Conservation (phyloP, 306 rosid genomes). For the Carpinus viminea region DNA sequence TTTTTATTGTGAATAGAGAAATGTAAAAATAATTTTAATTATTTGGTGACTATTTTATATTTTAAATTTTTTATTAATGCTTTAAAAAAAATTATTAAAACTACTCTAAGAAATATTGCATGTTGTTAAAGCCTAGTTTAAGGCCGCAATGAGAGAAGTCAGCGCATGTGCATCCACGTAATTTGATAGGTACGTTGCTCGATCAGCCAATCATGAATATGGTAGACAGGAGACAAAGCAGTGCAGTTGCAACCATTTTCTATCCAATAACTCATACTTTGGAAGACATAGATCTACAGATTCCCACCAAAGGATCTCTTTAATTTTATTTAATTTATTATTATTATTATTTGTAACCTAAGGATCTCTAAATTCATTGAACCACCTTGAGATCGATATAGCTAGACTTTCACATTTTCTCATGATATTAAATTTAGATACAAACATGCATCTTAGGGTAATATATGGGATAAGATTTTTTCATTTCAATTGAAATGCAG, state of each 20-base stretch:
- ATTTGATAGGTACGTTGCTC: slow-evolving; percentile 21
- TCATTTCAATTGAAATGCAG: too few species aligned
- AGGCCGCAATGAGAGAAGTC: slow-evolving; percentile 28
- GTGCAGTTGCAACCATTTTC: slow-evolving; percentile 36
- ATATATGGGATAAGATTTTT: too few species aligned
- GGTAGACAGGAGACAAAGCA: slow-evolving; percentile 48
- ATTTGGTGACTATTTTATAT: too few species aligned
- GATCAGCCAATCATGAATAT: slow-evolving; percentile 17
- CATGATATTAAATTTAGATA: background rate
- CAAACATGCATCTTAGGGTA: too few species aligned
- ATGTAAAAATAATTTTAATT: too few species aligned
- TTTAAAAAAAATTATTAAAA: too few species aligned
- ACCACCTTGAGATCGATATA: background rate
- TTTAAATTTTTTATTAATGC: too few species aligned
- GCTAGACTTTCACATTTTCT: too few species aligned
- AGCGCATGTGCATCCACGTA: slow-evolving; percentile 37
- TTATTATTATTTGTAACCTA: too few species aligned
- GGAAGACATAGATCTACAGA: slow-evolving; percentile 20
- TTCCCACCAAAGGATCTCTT: slow-evolving; percentile 16
- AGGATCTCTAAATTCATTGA: background rate
- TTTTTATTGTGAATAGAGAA: too few species aligned
- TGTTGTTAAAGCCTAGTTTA: slow-evolving; percentile 19
- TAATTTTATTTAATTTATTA: too few species aligned
- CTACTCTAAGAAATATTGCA: too few species aligned
- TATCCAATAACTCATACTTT: slow-evolving; percentile 12